phyloP scores from a whole-genome alignment of 148 eudicot genomes.

The Simmondsia chinensis region DNA sequence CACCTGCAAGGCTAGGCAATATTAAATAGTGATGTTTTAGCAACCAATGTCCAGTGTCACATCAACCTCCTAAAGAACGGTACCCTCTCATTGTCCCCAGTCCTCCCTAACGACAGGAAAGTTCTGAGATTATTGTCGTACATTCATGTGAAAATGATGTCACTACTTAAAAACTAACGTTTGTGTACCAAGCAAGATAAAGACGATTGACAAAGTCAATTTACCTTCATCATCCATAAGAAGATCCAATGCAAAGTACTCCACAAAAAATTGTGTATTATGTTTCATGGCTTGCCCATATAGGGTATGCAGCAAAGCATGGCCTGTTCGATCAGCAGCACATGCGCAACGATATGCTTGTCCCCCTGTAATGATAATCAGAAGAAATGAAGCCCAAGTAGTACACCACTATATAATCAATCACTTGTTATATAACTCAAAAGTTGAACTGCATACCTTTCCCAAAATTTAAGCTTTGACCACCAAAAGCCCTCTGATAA shows the following conservation, averaged over 20 bases:
- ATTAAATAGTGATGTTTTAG: no score
- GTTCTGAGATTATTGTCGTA: no score
- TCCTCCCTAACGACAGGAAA: no score
- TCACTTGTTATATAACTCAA: background rate
- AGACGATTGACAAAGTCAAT: constrained; percentile 1
- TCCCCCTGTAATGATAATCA: constrained; percentile 46
- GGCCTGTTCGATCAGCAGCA: constrained; percentile 99
- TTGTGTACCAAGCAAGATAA: no score
- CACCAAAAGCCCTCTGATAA: constrained; percentile 99
- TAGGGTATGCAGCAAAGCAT: constrained; percentile 85
- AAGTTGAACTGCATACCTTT: constrained; percentile 46
- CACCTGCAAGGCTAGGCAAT: no score
- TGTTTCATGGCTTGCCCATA: constrained; percentile 99
- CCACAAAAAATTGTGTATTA: constrained; percentile 97
- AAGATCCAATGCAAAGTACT: constrained; percentile 93
- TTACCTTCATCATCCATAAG: constrained; percentile 86
- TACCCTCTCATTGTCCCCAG: no score
- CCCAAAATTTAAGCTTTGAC: constrained; percentile 95
- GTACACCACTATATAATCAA: constrained; percentile 5
- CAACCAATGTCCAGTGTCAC: no score
- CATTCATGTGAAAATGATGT: no score
- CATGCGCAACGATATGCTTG: constrained; percentile 99
- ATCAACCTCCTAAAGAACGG: no score
- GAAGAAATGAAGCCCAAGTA: background rate
- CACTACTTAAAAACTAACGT: no score